These are phyloP conservation scores for Pythium vanterpoolii DNA, from an alignment of 352 stramenopile species.

Conservation along the genomic window DNA sequence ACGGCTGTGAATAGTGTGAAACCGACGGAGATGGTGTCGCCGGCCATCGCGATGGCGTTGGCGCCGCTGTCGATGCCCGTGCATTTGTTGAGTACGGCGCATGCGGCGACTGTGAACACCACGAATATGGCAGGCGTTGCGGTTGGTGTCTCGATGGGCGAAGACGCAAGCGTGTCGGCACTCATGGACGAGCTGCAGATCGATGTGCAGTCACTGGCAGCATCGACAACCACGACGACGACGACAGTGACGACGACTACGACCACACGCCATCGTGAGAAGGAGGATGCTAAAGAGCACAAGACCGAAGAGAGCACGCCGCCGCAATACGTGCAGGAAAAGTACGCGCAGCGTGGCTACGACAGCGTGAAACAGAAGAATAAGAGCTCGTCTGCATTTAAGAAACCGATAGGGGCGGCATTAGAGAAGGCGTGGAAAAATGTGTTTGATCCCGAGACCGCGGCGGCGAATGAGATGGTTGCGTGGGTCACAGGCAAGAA, in stretches of 20 bases:
- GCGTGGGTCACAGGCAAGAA: constrained; percentile 54
- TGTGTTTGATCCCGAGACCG: constrained; percentile 8
- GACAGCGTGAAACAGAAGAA: neutral
- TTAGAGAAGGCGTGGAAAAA: constrained; percentile 16
- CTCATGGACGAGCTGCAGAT: constrained; percentile 55
- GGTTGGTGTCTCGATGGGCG: constrained; percentile 20
- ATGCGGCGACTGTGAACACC: neutral
- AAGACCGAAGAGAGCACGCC: constrained; percentile 59
- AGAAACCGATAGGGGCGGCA: neutral
- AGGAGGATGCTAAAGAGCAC: constrained; percentile 28
- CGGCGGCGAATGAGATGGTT: constrained; percentile 42
- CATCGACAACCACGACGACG: constrained; percentile 3
- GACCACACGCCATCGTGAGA: constrained; percentile 28
- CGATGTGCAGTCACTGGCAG: constrained; percentile 23
- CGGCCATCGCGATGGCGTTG: neutral
- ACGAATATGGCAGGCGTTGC: neutral
- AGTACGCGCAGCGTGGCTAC: constrained; percentile 3
- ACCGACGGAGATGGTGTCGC: neutral
- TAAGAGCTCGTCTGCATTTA: neutral
- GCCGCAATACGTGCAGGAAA: constrained; percentile 21
- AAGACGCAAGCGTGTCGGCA: constrained; percentile 38
- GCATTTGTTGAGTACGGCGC: constrained; percentile 22
- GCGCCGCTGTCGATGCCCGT: constrained; percentile 28
- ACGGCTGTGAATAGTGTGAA: neutral
- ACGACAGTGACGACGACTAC: constrained; percentile 40